phyloP scores from a whole-genome alignment of 2,329 filamentous ascomycete genomes.

The Keithomyces neogunnii region DNA sequence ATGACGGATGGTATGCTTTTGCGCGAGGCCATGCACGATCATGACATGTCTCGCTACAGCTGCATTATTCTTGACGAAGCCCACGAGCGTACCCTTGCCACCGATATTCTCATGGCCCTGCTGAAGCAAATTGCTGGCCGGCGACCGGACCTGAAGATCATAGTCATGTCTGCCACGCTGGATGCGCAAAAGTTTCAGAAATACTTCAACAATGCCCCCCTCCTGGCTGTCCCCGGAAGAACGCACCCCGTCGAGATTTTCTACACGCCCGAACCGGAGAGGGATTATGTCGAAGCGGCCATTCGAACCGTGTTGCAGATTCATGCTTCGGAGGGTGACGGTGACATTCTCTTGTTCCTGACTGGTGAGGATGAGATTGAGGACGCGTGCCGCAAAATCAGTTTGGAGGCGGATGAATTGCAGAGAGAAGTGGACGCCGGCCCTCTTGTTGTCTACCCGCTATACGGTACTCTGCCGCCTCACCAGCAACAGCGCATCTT shows the following conservation, averaged over 20 bases:
- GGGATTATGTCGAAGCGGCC: conserved; percentile 93
- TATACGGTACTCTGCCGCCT: conserved; percentile 89
- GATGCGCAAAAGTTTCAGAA: conserved; percentile 97
- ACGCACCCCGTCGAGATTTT: conserved; percentile 97
- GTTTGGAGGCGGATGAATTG: conserved; percentile 84
- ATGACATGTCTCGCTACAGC: conserved; percentile 84
- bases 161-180: conserved; percentile 97
- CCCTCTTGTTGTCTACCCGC: conserved; percentile 80
- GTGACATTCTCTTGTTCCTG: conserved; percentile 88
- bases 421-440: conserved; percentile 84
- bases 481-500: conserved; percentile 94
- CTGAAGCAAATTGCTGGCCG: conserved; percentile 81
- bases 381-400: conserved; percentile 88
- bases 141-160: conserved; percentile 87
- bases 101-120: conserved; percentile 94
- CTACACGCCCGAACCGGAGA: conserved; percentile 92
- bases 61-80: conserved; percentile 98
- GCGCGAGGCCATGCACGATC: conserved; percentile 93
- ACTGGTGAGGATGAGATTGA: conserved; percentile 99
- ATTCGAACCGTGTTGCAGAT: conserved; percentile 94
- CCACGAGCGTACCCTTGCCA: conserved; percentile 93
- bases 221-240: conserved; percentile 88
- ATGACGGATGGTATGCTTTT: conserved; percentile 99
- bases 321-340: conserved; percentile 84
- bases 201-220: conserved; percentile 91